These are phyloP conservation scores for Saxophila tyrrhenica DNA, from an alignment of 495 filamentous ascomycete species.

Conservation along the genomic window DNA sequence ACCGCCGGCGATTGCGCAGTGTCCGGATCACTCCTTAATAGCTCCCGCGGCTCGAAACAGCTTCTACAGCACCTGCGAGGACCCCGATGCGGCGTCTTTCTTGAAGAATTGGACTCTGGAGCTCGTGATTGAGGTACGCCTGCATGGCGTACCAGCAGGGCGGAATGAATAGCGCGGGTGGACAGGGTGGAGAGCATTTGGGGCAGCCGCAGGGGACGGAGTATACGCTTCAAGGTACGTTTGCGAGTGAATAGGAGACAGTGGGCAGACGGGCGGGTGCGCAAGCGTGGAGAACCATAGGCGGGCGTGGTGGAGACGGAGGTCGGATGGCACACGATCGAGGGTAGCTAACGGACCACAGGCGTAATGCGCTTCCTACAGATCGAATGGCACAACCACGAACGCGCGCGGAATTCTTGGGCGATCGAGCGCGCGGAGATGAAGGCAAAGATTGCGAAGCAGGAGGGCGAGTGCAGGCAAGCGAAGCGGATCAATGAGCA, in stretches of 20 bases:
- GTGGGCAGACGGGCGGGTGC: background rate
- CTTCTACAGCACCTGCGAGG: background rate
- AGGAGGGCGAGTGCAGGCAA: conserved; percentile 79
- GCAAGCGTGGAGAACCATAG: no score
- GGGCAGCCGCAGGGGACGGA: conserved; percentile 56
- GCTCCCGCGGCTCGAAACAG: no score
- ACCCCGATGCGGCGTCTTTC: background rate
- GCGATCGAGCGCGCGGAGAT: conserved; percentile 98
- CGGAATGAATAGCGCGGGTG: conserved; percentile 5
- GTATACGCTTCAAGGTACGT: conserved; percentile 87
- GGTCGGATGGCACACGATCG: no score
- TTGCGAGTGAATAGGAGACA: background rate
- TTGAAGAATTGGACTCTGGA: background rate
- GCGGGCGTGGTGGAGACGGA: no score
- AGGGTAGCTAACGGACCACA: no score
- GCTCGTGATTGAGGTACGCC: background rate
- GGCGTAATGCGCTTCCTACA: conserved; percentile 99
- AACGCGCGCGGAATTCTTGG: conserved; percentile 96
- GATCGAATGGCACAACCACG: conserved; percentile 97
- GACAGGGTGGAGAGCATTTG: conserved; percentile 6
- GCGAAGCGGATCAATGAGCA: conserved; percentile 79
- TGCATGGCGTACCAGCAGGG: conserved; percentile 18
- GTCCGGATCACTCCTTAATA: no score
- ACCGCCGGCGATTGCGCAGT: no score
- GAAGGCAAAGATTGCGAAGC: conserved; percentile 92